Percentiles rank a stretch among this genome's conserved stretches.
Conservation (phyloP, 371 early-diverging fungal genomes). For the Mucor plumbeus region DNA sequence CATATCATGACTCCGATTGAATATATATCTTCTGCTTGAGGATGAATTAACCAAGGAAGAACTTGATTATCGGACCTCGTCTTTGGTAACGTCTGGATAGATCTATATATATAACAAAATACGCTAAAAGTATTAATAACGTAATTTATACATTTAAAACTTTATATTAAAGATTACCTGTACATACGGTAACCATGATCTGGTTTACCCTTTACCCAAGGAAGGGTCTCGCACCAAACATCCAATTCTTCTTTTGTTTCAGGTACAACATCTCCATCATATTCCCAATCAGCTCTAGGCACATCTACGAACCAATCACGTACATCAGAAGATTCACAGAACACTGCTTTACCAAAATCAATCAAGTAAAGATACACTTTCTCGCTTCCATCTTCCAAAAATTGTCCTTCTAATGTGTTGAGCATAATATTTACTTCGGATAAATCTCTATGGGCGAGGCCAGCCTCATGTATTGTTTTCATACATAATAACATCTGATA, state of each 20-base stretch:
- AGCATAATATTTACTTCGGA: slow-evolving; percentile 77
- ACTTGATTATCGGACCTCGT: slow-evolving; percentile 58
- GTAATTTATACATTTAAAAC: not conserved
- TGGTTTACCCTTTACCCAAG: slow-evolving; percentile 64
- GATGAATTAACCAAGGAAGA: slow-evolving; percentile 60
- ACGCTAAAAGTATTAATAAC: not conserved
- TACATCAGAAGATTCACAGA: slow-evolving; percentile 58
- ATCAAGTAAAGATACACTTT: slow-evolving; percentile 62
- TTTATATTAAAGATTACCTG: slow-evolving; percentile 25
- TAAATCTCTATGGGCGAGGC: slow-evolving; percentile 70
- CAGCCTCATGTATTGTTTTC: slow-evolving; percentile 62
- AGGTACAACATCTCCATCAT: slow-evolving; percentile 54
- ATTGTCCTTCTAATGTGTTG: slow-evolving; percentile 48
- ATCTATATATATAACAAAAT: slow-evolving; percentile 27
- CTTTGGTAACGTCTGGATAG: slow-evolving; percentile 67
- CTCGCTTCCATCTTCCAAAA: slow-evolving; percentile 56
- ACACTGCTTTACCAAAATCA: slow-evolving; percentile 72
- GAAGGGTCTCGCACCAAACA: slow-evolving; percentile 53
- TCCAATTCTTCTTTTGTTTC: slow-evolving; percentile 55
- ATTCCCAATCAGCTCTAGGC: slow-evolving; percentile 42
- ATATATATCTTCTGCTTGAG: slow-evolving; percentile 70
- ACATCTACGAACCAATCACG: slow-evolving; percentile 64
- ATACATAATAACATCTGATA: slow-evolving; percentile 67
- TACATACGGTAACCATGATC: slow-evolving; percentile 71
- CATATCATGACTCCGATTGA: slow-evolving; percentile 70